Base-by-base conservation (phyloP, 371 early-diverging fungal genomes). In the Quaeritorhiza haematococci region DNA sequence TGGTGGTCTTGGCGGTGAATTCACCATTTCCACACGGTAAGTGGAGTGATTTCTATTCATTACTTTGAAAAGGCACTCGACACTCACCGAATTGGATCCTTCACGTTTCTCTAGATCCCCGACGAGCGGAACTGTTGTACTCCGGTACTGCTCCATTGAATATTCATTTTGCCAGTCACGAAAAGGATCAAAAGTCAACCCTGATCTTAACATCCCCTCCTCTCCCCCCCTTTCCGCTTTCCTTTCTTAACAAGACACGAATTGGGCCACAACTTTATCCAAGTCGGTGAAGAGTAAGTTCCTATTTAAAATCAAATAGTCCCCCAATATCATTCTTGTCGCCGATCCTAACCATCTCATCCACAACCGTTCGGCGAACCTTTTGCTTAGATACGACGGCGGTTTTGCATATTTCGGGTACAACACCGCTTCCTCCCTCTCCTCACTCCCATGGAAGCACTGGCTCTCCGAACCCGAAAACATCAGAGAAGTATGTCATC, bases 1-100 rank as follows among this genome's bases (percentile, higher is more conserved):
- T 59, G 84, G 84, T 49, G 84, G 84, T 1, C 71, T 84, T 2
- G 84, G 84, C 21, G 84, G 84, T 23, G 82, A 84, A 55, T 84
- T 82, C 60, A 75, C 76, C 45, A 82, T 84, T 57, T 72, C 79
- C 19, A 84, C 84, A 5, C 68, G 56, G 7, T 28, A 19, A 26
- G 33, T 45, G 3, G 23, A 54, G 48, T 15, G 24, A 13, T 51
- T 17, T 8, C 17, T n/a, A n/a, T n/a, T n/a, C n/a, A n/a, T n/a
- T n/a, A 34, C 52, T 5, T 44, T 30, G 21, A 19, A 38, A 38
- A n/a, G n/a, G 38, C 38, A 4, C 7, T 56, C 21, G 33, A 30
- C 49, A n/a, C n/a, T 17, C 30, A 7, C 32, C 8, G 17, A 19
- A 21, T 27, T 17, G 15, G 8, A 15, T 35, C 30, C 29, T 13